Conservation (phyloP, 1,139 yeast genomes). For the Suhomyces guaymorum region DNA sequence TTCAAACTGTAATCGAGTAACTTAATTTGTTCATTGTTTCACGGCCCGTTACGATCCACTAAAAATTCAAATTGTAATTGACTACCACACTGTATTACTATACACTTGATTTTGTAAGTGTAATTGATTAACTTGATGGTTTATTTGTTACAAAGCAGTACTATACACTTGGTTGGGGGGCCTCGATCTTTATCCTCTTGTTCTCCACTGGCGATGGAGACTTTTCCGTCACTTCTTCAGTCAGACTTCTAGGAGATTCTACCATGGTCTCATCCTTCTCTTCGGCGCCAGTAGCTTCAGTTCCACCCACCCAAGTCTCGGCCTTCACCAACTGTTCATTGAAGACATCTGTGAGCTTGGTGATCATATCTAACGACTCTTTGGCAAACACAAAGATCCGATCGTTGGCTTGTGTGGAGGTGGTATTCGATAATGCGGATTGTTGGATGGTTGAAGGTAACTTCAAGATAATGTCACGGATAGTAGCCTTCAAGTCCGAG, state of each 20-base stretch:
- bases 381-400: slow-evolving; percentile 78
- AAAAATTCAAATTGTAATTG: too few relatives aligned
- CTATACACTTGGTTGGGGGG: neutral
- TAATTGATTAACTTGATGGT: too few relatives aligned
- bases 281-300: slow-evolving; percentile 22
- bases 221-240: slow-evolving; percentile 2
- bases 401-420: slow-evolving; percentile 50
- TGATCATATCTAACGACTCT: slow-evolving; percentile 86
- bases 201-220: slow-evolving; percentile 12
- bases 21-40: too few relatives aligned
- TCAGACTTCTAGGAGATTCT: slow-evolving; percentile 1
- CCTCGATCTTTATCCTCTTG: slow-evolving; percentile 15
- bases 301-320: slow-evolving; percentile 73
- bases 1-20: too few relatives aligned
- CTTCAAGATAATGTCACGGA: slow-evolving; percentile 73
- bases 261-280: slow-evolving; percentile 2
- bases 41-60: too few relatives aligned
- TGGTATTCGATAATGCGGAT: slow-evolving; percentile 21
- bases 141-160: neutral
- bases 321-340: slow-evolving; percentile 83
- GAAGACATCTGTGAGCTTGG: slow-evolving; percentile 77
- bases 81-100: too few relatives aligned
- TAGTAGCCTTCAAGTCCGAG: slow-evolving; percentile 57
- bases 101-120: too few relatives aligned
- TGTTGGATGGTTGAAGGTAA: slow-evolving; percentile 57